Evolutionary conservation across 495 filamentous ascomycete genomes (phyloP), one percentile per base, ranked within the genome.

Genomic region (Niebla homalea): DNA sequence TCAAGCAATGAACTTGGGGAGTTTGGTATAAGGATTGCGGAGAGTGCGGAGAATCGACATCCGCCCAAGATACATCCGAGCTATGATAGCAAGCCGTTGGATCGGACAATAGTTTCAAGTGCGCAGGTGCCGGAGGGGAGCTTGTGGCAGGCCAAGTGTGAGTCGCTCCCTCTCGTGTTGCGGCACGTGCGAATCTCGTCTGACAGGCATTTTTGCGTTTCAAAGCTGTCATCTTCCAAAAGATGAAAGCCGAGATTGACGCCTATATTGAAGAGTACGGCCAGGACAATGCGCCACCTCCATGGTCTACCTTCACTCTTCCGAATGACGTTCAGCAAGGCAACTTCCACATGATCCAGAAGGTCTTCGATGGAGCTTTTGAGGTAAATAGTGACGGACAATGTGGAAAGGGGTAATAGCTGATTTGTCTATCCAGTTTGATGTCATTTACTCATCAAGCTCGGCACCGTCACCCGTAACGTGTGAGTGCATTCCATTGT

Each of bases 281-380:
- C n/a, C 64, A 79, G 47, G 80, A 86, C 3, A 65, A 70, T 53
- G 38, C 54, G 42, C 54, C 89, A 15, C 92, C 90, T 6, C 84
- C 89, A 2, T 83, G 82, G 65, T 87, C 94, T 64, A 74, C 87
- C 1, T 96, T 89, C 63, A 89, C 84, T 4, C 73, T 97, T 47
- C 62, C 69, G 36, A 81, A 93, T 51, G 59, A 67, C 0, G 80
- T 85, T 18, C 79, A 78, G 12, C 43, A 67, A 18, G 93, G 90
- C 14, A 97, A 97, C 59, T 57, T 88, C 4, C 92, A 98, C 53
- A 70, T 93, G 43, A 76, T 97, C 36, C 90, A 98, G 64, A 97
- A 94, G 66, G 75, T 89, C 3, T 98, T 96, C 62, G 77, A 85
- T 60, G 93, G 93, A 1, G 58, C 80, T 20, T 98, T 97, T 62